Evolutionary conservation across 805 yeast species (phyloP), one percentile per base, ranked within the genome.

Genomic region (Yarrowia sp.): DNA sequence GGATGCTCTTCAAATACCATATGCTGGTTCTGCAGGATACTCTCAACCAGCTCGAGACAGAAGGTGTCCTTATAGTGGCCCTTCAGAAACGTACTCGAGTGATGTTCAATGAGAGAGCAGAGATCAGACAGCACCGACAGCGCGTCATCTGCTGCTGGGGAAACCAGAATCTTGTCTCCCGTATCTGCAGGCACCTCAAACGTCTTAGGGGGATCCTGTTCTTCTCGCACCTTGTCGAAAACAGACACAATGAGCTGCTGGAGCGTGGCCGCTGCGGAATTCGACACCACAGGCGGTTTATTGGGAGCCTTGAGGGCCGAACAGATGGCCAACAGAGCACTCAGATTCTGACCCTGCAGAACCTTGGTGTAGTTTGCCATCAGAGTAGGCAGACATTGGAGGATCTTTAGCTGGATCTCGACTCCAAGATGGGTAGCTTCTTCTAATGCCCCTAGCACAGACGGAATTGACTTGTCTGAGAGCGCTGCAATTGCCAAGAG

Each of bases 191-290:
- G 76, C 0, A 85, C 86, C 10, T 76, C 78, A 71, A 72, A 73
- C 14, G 70, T 67, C 56, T 68, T 70, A 34, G 52, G 60, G 38
- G 15, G 69, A 15, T 73, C 70, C 12, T 71, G 70, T 50, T 83
- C 85, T 5, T 77, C 80, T 17, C 75, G 71, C 56, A 86, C 82
- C 74, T 86, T 83, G 68, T 94, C 98, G 76, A 89, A 94, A 0
- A 92, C 84, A 38, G 89, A 85, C 43, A 89, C 86, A 53, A 92
- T 83, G 50, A 95, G 78, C 75, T 95, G 98, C 70, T 92, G 96
- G 55, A 92, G 83, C 3, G 98, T 92, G 1, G 98, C 99, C 61
- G 91, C 87, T 0, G 98, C 97, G 0, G 98, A 91, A 73, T 92
- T 93, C 14, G 86, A 83, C 6, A 95, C 97, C 72, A 91, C 90